Percentiles rank a stretch among this genome's conserved stretches.
phyloP scores from a whole-genome alignment of 352 stramenopile genomes.

The Globisporangium cystogenes region DNA sequence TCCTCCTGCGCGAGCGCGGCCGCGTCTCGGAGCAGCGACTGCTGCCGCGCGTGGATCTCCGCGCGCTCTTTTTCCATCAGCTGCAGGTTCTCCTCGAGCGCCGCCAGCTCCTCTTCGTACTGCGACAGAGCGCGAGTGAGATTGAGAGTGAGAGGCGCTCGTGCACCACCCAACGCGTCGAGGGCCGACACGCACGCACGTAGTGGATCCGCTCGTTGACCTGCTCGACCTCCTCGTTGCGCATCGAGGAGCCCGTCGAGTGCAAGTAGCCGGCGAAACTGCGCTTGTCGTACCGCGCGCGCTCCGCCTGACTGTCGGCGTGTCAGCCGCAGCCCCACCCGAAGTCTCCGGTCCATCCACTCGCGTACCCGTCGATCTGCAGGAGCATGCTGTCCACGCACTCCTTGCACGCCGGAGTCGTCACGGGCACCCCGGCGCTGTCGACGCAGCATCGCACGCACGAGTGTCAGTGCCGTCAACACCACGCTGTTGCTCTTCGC shows the following conservation, averaged over 20 bases:
- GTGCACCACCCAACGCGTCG: too few species aligned
- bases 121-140: constrained; percentile 3
- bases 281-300: constrained; percentile 69
- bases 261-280: constrained; percentile 55
- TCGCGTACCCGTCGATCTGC: constrained; percentile 51
- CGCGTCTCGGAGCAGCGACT: constrained; percentile 42
- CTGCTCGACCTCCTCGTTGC: constrained; percentile 54
- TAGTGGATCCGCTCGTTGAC: constrained; percentile 72
- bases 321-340: background rate
- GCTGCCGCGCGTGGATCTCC: constrained; percentile 39
- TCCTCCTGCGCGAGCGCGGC: constrained; percentile 46
- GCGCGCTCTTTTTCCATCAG: constrained; percentile 70
- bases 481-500: too few species aligned
- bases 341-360: background rate
- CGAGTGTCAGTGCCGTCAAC: background rate
- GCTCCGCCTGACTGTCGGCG: constrained; percentile 42
- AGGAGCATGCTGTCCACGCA: constrained; percentile 72
- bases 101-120: constrained; percentile 65
- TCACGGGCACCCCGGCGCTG: constrained; percentile 53
- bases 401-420: constrained; percentile 63
- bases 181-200: constrained; percentile 24
- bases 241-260: constrained; percentile 32
- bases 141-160: background rate
- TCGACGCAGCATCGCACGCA: background rate
- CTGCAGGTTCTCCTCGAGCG: constrained; percentile 50